phyloP scores from a whole-genome alignment of 73 alveolate genomes.

The Tetrahymena thermophila region DNA sequence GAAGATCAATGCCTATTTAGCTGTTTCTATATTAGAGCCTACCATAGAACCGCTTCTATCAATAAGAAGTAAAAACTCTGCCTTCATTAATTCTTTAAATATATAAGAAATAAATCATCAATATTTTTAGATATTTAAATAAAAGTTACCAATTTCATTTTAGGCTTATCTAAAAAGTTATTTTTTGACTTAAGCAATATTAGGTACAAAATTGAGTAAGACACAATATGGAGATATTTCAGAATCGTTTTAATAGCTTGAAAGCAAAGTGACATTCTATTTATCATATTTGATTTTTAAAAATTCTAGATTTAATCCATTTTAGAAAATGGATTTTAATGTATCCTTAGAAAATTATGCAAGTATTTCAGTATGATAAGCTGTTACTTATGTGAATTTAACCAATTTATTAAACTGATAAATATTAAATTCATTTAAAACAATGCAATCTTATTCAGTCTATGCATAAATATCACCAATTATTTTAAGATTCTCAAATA shows the following conservation, averaged over 20 bases:
- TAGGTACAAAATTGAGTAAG: not conserved
- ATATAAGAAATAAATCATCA: too few relatives aligned
- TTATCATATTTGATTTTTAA: not conserved
- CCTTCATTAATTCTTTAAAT: not conserved
- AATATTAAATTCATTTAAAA: not conserved
- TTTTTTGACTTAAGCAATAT: not conserved
- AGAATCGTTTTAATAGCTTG: not conserved
- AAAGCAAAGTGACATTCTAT: not conserved
- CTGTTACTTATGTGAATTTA: not conserved
- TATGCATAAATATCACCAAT: not conserved
- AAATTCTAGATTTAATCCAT: not conserved
- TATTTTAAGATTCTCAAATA: not conserved
- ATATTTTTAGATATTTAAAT: not conserved
- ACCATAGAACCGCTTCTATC: conserved; percentile 88
- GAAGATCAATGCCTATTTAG: conserved; percentile 59
- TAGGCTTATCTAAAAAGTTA: not conserved
- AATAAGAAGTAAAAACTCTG: conserved; percentile 53
- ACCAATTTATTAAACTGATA: not conserved
- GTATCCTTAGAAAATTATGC: not conserved
- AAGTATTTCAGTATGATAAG: not conserved
- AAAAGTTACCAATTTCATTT: not conserved
- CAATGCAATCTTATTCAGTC: not conserved
- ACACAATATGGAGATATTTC: not conserved
- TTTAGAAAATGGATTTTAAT: not conserved
- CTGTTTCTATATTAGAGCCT: conserved; percentile 55